These are phyloP conservation scores for Boletus tylopilopsis DNA, from an alignment of 768 basidiomycete species.

Conservation along the genomic window DNA sequence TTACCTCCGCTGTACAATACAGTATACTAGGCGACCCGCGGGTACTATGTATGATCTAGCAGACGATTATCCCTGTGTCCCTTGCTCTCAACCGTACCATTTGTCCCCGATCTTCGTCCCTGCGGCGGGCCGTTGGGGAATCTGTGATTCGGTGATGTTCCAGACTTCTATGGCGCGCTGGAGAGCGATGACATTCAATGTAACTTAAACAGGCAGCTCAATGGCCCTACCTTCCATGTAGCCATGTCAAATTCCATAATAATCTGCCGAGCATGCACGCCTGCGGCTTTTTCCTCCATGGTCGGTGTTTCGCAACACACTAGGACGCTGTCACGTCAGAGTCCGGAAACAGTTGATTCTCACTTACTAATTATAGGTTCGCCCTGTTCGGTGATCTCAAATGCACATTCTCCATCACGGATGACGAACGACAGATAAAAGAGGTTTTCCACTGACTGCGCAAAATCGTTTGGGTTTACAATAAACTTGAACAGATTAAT, in stretches of 20 bases:
- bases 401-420: slow-evolving; percentile 74
- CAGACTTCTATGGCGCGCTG: slow-evolving; percentile 89
- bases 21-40: background rate
- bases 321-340: slow-evolving; percentile 29
- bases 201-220: background rate
- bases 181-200: background rate
- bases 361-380: slow-evolving; percentile 73
- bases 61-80: background rate
- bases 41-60: slow-evolving; percentile 1
- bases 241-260: slow-evolving; percentile 91
- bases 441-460: slow-evolving; percentile 93
- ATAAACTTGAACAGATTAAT: slow-evolving; percentile 86
- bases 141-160: slow-evolving; percentile 67
- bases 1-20: slow-evolving; percentile 20
- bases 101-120: slow-evolving; percentile 55
- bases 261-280: slow-evolving; percentile 75
- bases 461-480: slow-evolving; percentile 86
- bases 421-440: slow-evolving; percentile 95
- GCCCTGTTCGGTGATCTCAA: slow-evolving; percentile 63
- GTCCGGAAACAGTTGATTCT: background rate
- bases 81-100: slow-evolving; percentile 59
- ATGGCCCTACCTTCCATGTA: slow-evolving; percentile 70
- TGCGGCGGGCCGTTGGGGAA: slow-evolving; percentile 69
- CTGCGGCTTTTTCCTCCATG: slow-evolving; percentile 57
- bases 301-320: slow-evolving; percentile 63